Percentiles rank a stretch among this genome's conserved stretches.
phyloP scores from a whole-genome alignment of 805 yeast species.

The Grigorovia humatica region DNA sequence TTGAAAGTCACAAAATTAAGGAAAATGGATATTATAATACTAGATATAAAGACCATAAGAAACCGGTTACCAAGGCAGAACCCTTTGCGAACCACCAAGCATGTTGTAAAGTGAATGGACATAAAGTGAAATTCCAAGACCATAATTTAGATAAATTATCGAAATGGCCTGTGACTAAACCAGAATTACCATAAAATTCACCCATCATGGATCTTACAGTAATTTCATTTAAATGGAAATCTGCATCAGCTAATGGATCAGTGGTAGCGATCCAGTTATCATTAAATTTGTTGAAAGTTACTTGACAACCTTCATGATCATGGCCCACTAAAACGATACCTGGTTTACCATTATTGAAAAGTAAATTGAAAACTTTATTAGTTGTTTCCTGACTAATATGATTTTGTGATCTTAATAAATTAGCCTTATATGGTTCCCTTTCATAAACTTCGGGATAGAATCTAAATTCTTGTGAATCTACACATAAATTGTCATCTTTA shows the following conservation, averaged over 20 bases:
- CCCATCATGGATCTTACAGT: conserved; percentile 96
- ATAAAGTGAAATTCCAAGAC: conserved; percentile 60
- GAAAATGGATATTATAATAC: conserved; percentile 4
- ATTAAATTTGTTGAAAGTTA: conserved; percentile 43
- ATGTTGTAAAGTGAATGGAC: conserved; percentile 82
- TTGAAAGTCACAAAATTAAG: too few relatives aligned
- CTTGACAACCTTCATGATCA: conserved; percentile 90
- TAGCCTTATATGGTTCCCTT: conserved; percentile 55
- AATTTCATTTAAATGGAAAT: conserved; percentile 49
- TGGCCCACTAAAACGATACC: conserved; percentile 90
- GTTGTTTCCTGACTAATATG: conserved; percentile 62
- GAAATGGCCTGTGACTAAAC: conserved; percentile 69
- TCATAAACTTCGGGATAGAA: conserved; percentile 47
- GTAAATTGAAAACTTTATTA: conserved; percentile 56
- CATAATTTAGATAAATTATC: conserved; percentile 35
- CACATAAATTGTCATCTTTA: conserved; percentile 72
- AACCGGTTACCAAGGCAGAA: conserved; percentile 32
- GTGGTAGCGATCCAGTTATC: conserved; percentile 38
- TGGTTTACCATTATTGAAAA: conserved; percentile 54
- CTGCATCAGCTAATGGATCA: conserved; percentile 7
- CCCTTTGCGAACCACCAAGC: conserved; percentile 90
- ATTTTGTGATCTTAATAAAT: conserved; percentile 72
- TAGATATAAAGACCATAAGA: conserved; percentile 29
- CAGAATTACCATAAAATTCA: conserved; percentile 83
- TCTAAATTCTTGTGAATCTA: conserved; percentile 70